Evolutionary conservation across 495 filamentous ascomycete genomes (phyloP), one percentile per base, ranked within the genome.

Genomic region (Geopyxis carbonaria): DNA sequence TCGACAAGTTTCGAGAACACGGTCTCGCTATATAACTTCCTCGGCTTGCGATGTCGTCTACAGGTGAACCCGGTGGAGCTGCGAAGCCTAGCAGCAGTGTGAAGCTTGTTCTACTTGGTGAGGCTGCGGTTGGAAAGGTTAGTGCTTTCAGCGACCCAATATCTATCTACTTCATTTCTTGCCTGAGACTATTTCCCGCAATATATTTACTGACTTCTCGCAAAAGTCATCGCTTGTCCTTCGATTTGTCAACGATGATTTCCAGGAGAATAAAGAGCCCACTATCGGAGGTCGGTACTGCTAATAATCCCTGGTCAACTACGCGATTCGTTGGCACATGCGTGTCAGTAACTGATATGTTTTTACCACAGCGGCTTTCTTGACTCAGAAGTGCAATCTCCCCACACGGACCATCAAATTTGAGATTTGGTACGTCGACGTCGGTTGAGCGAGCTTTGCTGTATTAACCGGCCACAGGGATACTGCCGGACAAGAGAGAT

Each of bases 201-300:
- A 9, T n/a, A 7, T 5, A 15, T 18, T n/a, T 31, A 11, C 35
- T 34, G 42, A 29, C 33, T 34, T 41, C 44, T 47, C n/a, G n/a
- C 29, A 42, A 43, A 45, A 97, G 89, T 95, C 91, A 27, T 97
- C 89, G 28, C 77, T 97, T 35, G 89, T 97, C 39, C 72, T 97
- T 49, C 83, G 89, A 52, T 97, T 97, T 59, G 89, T 97, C 57
- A 97, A 95, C 70, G 86, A 97, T 64, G 89, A 95, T 64, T 97
- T 95, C 55, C 89, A 97, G 66, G 91, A 95, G 63, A 97, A 97
- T 61, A 97, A 97, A 67, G 89, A 97, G 57, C 89, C 89, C 31
- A 97, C 89, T 38, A 97, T 97, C 66, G 89, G 89, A 67, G 87
- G 87, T 92, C 72, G 55, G 74, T 59, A 27, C 16, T n/a, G n/a